Percentiles rank a stretch among this genome's conserved stretches.
These are phyloP conservation scores for Cryptococcus hybrid DNA, from an alignment of 1,284 basidiomycete species.

Conservation along the genomic window DNA sequence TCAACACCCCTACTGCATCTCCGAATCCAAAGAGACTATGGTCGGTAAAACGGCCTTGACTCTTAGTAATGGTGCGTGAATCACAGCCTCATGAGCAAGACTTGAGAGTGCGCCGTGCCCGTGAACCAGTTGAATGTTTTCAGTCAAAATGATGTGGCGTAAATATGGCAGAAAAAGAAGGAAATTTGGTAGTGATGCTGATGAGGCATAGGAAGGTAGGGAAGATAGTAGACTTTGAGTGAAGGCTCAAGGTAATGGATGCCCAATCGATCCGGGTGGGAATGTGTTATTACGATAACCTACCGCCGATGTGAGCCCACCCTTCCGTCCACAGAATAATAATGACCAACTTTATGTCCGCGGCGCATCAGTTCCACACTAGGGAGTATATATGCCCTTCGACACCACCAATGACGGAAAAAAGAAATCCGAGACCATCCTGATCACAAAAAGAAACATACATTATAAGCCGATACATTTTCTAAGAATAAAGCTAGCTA, in stretches of 20 bases:
- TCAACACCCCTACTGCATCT: constrained; percentile 92
- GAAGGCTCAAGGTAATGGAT: constrained; percentile 79
- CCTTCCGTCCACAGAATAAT: background rate
- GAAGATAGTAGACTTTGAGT: constrained; percentile 94
- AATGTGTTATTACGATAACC: constrained; percentile 95
- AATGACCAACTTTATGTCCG: constrained; percentile 72
- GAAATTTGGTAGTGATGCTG: constrained; percentile 92
- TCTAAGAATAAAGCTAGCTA: constrained; percentile 1
- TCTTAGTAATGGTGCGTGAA: constrained; percentile 81
- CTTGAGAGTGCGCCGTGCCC: constrained; percentile 88
- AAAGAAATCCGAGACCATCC: constrained; percentile 96
- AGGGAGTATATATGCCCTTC: constrained; percentile 97
- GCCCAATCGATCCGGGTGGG: constrained; percentile 82
- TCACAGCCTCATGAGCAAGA: constrained; percentile 86
- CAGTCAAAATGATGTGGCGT: constrained; percentile 81
- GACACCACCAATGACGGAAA: constrained; percentile 89
- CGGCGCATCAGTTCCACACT: constrained; percentile 72
- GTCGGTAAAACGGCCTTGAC: constrained; percentile 85
- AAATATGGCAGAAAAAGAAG: constrained; percentile 88
- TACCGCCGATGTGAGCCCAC: constrained; percentile 39
- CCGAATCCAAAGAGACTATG: constrained; percentile 96
- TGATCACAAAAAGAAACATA: constrained; percentile 15
- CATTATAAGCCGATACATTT: constrained; percentile 20
- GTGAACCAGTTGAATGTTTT: constrained; percentile 84
- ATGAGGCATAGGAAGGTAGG: constrained; percentile 83